Evolutionary conservation across 2,329 filamentous ascomycete species (phyloP), one percentile per base, ranked within the genome.

Genomic region (Atkinsonella texensis): DNA sequence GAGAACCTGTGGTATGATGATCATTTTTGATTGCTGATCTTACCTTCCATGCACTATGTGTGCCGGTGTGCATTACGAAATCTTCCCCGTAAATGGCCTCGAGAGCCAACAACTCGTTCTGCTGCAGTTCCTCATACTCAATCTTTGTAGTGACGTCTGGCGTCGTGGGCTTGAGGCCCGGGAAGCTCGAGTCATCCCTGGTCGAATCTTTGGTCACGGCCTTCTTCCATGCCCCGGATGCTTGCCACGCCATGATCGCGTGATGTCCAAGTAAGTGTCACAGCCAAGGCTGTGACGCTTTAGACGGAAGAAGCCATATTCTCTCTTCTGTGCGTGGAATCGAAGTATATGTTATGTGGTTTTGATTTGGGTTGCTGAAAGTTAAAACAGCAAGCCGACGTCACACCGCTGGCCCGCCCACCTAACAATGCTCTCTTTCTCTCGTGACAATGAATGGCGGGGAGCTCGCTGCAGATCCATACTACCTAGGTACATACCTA

Each of bases 41-140:
- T 75, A 88, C 86, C 75, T 94, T 89, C 91, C 91, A 97, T 41
- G 89, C 90, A 58, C 80, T 77, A 54, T 82, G 80, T 53, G 79
- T 79, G 48, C 79, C 78, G 61, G 84, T 80, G 60, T 89, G 79
- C 64, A 85, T 81, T 59, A 85, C 76, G 63, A 89, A 96, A 63
- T 96, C 90, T 54, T 95, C 88, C 58, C 84, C 85, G 63, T 93
- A 97, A 48, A 97, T 94, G 42, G 91, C 87, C 61, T 85, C 78
- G 53, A 97, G 75, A 44, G 83, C 91, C 64, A 93, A 80, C 52
- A 95, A 76, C 70, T 97, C 93, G 64, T 95, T 87, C 61, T 85
- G 76, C 70, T 97, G 93, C 35, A 87, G 81, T 69, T 94, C 85
- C 57, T 83, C 80, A 70, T 96, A 95, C 63, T 89, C 73, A 15